Evolutionary conservation across 2,329 filamentous ascomycete genomes (phyloP), one percentile per base, ranked within the genome.

Genomic region (Monosporascus cannonballus): DNA sequence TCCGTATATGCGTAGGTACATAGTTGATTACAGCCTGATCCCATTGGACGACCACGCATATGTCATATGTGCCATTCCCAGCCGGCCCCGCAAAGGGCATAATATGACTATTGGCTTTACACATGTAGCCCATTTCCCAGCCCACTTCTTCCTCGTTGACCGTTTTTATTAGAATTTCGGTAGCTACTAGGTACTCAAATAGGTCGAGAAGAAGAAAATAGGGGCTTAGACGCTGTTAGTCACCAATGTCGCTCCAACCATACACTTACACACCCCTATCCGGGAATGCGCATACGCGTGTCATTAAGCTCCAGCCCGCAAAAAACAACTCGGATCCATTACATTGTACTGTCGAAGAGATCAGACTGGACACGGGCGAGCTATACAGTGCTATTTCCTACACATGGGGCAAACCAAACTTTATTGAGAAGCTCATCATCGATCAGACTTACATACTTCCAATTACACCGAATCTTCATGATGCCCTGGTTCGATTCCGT

Each of bases 371-470:
- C 17, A 17, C 37, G 15, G 18, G 5, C 15, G n/a, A 44, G 41
- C 41, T 2, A 44, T 44, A 44, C 20, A 44, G 41, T 22, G 41
- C 48, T 30, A 42, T 47, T 9, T 51, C 52, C 8, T 54, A 51
- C 17, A 51, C 46, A 24, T 53, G 48, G 51, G 51, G 44, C 4
- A 14, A 17, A 3, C 51, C 44, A 3, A 38, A 14, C 24, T 53
- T 50, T 25, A 53, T 36, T 6, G 51, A 50, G 25, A 24, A 48
- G n/a, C 8, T 53, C 14, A 48, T 53, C 24, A 9, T 53, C 20
- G 51, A 50, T 37, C 36, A 44, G 20, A 36, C 6, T 6, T 44
- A 37, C n/a, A 18, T 18, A 9, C n/a, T 47, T 15, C 34, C 6
- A 9, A 50, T 53, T 22, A 50, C 51, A 3, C 18, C 7, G n/a